phyloP scores from a whole-genome alignment of 129 eudicot species.

The Ambrosia artemisiifolia region DNA sequence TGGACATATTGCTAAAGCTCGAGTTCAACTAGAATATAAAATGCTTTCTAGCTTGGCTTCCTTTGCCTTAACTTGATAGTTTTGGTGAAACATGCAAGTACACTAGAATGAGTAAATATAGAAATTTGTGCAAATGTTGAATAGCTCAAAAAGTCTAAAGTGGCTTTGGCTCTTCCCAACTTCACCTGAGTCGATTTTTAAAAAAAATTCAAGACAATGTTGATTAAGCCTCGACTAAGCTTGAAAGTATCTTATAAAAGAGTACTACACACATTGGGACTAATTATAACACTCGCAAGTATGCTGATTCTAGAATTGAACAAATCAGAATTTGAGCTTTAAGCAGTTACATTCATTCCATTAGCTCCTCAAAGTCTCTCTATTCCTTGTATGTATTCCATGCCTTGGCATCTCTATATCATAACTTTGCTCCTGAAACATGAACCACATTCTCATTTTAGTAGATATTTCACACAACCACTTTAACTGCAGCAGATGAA shows the following conservation, averaged over 20 bases:
- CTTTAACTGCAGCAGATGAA: neutral
- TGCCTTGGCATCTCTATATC: constrained; percentile 41
- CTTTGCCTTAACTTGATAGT: too few relatives aligned
- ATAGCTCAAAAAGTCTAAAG: too few relatives aligned
- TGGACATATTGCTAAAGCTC: too few relatives aligned
- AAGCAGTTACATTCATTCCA: constrained; percentile 32
- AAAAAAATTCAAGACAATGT: too few relatives aligned
- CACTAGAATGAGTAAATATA: too few relatives aligned
- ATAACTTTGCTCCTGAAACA: constrained; percentile 56
- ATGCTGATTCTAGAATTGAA: constrained; percentile 19
- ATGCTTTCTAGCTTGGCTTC: too few relatives aligned
- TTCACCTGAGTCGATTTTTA: too few relatives aligned
- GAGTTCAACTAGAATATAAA: too few relatives aligned
- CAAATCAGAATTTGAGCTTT: constrained; percentile 17
- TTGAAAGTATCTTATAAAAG: neutral
- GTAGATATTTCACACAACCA: constrained; percentile 19
- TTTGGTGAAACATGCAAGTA: too few relatives aligned
- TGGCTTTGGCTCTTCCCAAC: too few relatives aligned
- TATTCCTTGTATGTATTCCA: constrained; percentile 24
- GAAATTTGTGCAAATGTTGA: too few relatives aligned
- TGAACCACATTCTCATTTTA: constrained; percentile 27
- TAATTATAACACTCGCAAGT: constrained; percentile 19
- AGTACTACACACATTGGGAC: neutral
- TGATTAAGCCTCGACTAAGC: too few relatives aligned
- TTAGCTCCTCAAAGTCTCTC: constrained; percentile 33